A percentile compares a stretch with the other conserved stretches of the same genome.
Evolutionary conservation across 352 stramenopile species (phyloP).

Genomic region (Peronospora destructor): DNA sequence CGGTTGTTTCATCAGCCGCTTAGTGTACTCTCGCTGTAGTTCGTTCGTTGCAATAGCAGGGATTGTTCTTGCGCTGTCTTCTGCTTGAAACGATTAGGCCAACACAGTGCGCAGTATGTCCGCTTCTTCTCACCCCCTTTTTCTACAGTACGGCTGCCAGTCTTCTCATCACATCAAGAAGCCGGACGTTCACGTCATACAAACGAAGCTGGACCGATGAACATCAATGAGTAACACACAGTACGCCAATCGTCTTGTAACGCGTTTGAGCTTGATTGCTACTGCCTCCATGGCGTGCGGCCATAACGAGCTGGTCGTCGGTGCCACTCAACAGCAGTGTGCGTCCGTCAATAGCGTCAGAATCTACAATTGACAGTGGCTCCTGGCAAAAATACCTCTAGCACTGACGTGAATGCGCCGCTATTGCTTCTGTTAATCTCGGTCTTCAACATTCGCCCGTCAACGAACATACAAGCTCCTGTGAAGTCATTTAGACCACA

Average conservation of each 20-base stretch:
- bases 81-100: slow-evolving; percentile 48
- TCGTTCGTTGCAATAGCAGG: slow-evolving; percentile 27
- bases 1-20: slow-evolving; percentile 88
- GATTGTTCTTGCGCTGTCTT: slow-evolving; percentile 22
- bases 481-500: slow-evolving; percentile 71
- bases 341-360: slow-evolving; percentile 82
- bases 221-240: slow-evolving; percentile 69
- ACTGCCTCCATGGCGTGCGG: slow-evolving; percentile 65
- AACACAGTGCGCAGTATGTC: slow-evolving; percentile 72
- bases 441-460: slow-evolving; percentile 12
- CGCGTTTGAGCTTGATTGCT: slow-evolving; percentile 42
- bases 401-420: slow-evolving; percentile 10
- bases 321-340: slow-evolving; percentile 83
- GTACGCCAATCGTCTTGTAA: slow-evolving; percentile 60
- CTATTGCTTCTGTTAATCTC: no score
- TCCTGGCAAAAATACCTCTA: slow-evolving; percentile 81
- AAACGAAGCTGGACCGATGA: slow-evolving; percentile 80
- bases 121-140: slow-evolving; percentile 89
- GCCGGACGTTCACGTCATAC: slow-evolving; percentile 44
- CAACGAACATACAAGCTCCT: slow-evolving; percentile 66
- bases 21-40: slow-evolving; percentile 64
- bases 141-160: slow-evolving; percentile 31
- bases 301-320: slow-evolving; percentile 76
- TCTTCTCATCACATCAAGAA: slow-evolving; percentile 52
- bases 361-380: slow-evolving; percentile 75